A percentile compares a stretch with the other conserved stretches of the same genome.
phyloP scores from a whole-genome alignment of 2,329 filamentous ascomycete species.

The Fusarium sp. region DNA sequence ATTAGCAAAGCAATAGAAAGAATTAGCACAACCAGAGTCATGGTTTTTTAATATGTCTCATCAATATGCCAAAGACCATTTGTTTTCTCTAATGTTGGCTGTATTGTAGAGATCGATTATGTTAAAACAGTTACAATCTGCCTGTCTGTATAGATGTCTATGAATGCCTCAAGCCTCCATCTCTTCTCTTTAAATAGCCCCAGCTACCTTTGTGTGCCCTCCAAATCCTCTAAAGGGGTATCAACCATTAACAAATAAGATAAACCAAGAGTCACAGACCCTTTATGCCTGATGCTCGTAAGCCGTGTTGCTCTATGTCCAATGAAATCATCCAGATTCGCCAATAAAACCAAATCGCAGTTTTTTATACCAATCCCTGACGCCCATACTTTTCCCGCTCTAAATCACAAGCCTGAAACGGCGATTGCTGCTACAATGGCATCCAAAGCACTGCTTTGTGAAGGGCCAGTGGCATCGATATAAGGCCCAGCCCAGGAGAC shows the following conservation, averaged over 20 bases:
- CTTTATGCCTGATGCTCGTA: constrained; percentile 26
- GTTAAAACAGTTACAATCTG: constrained; percentile 22
- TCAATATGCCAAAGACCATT: fast-evolving
- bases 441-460: constrained; percentile 76
- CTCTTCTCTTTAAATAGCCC: constrained; percentile 13
- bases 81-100: neutral
- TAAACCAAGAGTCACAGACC: constrained; percentile 32
- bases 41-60: neutral
- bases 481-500: constrained; percentile 76
- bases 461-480: constrained; percentile 64
- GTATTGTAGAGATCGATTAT: constrained; percentile 18
- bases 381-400: constrained; percentile 3
- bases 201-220: constrained; percentile 16
- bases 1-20: neutral
- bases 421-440: constrained; percentile 72
- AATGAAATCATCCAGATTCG: constrained; percentile 36
- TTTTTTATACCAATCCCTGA: constrained; percentile 26
- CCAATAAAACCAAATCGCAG: constrained; percentile 28
- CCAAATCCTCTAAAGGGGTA: constrained; percentile 41
- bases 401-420: constrained; percentile 47
- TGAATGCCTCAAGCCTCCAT: constrained; percentile 10
- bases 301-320: constrained; percentile 24
- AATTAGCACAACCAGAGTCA: neutral
- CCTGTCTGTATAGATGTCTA: neutral
- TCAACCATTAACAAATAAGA: constrained; percentile 45